Base-by-base conservation (phyloP, 768 basidiomycete species). In the Leucocoprinus birnbaumii region DNA sequence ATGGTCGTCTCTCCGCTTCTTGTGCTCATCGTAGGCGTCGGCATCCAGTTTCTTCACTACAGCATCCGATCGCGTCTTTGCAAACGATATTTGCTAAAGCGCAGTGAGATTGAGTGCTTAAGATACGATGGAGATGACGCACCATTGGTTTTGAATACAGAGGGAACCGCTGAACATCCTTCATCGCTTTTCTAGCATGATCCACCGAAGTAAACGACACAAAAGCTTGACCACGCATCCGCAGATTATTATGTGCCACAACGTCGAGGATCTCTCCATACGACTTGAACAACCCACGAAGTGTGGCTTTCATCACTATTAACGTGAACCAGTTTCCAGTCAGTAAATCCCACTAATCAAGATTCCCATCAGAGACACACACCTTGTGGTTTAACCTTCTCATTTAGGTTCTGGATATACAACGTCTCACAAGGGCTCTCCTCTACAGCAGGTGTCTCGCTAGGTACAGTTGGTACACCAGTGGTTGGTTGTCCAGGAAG, bases 191-290 rank as follows among this genome's bases (percentile, higher is more conserved):
- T 37, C 57, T 87, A 34, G 97, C 97, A 55, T 82, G 81, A 55
- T 98, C 93, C 50, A 85, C 76, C 31, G 85, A 85, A 54, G 80
- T 79, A 69, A 99, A 97, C 35, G 91, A 93, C 35, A 99, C 92
- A 66, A 99, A 99, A 3, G 97, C 97, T 73, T 99, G 97, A 14
- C 97, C 97, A 37, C 97, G 82, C 97, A 99, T 99, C 37, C 97
- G 86, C 57, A 99, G 72, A 75, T 97, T 98, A 50, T 78, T 73
- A 69, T 99, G 97, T 9, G 95, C 94, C 18, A 94, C 89, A n/a
- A 99, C 93, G 66, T 96, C 93, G 24, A 98, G 72, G 16, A 99
- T 89, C 58, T 91, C 87, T 11, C 94, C 93, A 64, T 98, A 99
- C 13, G 87, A 80, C 69, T 93, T 93, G 80, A 99, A 98, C 26